Evolutionary conservation across 2,329 filamentous ascomycete species (phyloP).

Genomic region (Penicillium sp.): DNA sequence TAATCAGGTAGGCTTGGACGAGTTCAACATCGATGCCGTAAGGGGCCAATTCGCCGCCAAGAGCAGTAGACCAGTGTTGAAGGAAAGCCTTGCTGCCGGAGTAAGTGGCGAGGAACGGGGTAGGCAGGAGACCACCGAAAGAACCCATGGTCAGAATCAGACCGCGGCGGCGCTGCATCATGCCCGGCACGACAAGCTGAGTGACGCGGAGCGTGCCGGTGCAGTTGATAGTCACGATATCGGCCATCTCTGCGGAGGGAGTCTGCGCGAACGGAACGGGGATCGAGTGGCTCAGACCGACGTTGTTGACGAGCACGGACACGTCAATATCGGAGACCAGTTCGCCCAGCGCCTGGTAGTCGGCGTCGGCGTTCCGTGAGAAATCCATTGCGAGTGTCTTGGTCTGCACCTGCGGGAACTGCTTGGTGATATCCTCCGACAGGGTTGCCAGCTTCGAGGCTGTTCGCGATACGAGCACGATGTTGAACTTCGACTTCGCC

Average conservation of each 20-base stretch:
- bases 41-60: constrained; percentile 71
- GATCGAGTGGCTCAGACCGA: constrained; percentile 86
- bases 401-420: constrained; percentile 58
- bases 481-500: constrained; percentile 83
- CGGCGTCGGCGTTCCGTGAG: constrained; percentile 63
- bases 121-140: constrained; percentile 85
- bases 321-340: constrained; percentile 67
- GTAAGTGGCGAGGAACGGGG: constrained; percentile 87
- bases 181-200: constrained; percentile 70
- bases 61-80: constrained; percentile 84
- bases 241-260: constrained; percentile 65
- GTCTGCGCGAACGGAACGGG: constrained; percentile 83
- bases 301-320: constrained; percentile 88
- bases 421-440: constrained; percentile 63
- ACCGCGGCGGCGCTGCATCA: constrained; percentile 74
- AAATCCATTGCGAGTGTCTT: constrained; percentile 90
- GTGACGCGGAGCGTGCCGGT: constrained; percentile 81
- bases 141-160: constrained; percentile 96
- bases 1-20: constrained; percentile 84
- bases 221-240: constrained; percentile 95
- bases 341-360: constrained; percentile 66
- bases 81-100: constrained; percentile 96
- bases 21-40: constrained; percentile 83
- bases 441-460: constrained; percentile 76
- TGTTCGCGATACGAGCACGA: constrained; percentile 92